Percentiles rank a stretch among this genome's conserved stretches.
Evolutionary conservation across 2,329 filamentous ascomycete species (phyloP).

Genomic region (Dothistroma septosporum): DNA sequence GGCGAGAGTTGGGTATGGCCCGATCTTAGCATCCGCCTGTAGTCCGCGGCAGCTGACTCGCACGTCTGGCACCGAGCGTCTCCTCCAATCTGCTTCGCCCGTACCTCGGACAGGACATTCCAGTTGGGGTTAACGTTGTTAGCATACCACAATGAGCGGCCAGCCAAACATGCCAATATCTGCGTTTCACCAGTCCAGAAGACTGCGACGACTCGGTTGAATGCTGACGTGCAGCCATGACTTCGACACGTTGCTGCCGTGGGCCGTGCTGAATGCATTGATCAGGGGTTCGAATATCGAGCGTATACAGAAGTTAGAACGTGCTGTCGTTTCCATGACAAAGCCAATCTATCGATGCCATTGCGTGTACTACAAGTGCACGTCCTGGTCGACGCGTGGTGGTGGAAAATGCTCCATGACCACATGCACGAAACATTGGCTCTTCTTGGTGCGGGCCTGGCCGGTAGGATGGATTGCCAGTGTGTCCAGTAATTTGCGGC

Average conservation of each 20-base stretch:
- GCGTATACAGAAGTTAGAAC: not conserved
- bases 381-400: not conserved
- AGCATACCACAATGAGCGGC: not conserved
- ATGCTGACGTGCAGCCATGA: not conserved
- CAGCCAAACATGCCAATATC: not conserved
- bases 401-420: not conserved
- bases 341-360: not conserved
- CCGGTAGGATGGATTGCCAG: not conserved
- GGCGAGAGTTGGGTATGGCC: too few species aligned
- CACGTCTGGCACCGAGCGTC: too few species aligned
- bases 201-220: not conserved
- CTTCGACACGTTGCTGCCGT: not conserved
- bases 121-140: too few species aligned
- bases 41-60: too few species aligned
- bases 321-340: too few species aligned
- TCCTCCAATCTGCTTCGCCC: too few species aligned
- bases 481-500: not conserved
- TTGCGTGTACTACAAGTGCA: not conserved
- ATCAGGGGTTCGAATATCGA: not conserved
- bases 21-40: too few species aligned
- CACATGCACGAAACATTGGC: not conserved
- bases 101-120: too few species aligned
- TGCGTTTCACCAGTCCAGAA: not conserved
- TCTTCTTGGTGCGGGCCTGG: not conserved
- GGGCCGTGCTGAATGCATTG: not conserved